phyloP scores from a whole-genome alignment of 371 early-diverging fungal species.

The Haplosporangium sp. region DNA sequence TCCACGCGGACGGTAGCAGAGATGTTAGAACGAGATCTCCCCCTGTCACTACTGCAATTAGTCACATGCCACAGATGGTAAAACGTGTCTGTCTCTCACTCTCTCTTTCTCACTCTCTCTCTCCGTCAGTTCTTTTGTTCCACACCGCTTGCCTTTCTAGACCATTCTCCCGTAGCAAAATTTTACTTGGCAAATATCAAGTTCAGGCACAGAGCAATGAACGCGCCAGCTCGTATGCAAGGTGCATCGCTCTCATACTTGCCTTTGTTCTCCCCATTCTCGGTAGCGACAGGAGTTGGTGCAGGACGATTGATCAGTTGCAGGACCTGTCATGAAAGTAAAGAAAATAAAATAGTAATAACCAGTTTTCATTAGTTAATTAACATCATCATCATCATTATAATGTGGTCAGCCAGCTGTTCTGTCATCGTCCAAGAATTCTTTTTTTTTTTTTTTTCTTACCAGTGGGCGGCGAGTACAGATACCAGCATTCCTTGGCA shows the following conservation, averaged over 20 bases:
- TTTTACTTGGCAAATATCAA: not conserved
- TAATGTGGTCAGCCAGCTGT: not conserved
- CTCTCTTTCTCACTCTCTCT: not conserved
- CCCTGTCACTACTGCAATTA: no score
- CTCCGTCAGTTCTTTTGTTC: no score
- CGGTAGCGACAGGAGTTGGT: slow-evolving; percentile 43
- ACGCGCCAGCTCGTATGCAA: not conserved
- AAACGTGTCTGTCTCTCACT: not conserved
- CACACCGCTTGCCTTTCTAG: slow-evolving; percentile 2
- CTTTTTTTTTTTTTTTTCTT: no score
- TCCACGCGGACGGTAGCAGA: no score
- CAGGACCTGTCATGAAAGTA: slow-evolving; percentile 69
- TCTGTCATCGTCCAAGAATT: no score
- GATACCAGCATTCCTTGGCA: slow-evolving; percentile 97
- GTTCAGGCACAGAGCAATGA: not conserved
- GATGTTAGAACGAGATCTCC: no score
- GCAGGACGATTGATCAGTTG: slow-evolving; percentile 95
- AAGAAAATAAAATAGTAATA: not conserved
- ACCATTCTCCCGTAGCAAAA: not conserved
- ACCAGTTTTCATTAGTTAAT: no score
- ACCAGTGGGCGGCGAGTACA: slow-evolving; percentile 95
- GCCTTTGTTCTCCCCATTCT: slow-evolving; percentile 47
- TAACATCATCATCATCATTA: not conserved
- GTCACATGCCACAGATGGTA: not conserved
- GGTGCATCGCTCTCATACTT: slow-evolving; percentile 6